Evolutionary conservation across 768 basidiomycete genomes (phyloP), one percentile per base, ranked within the genome.

Genomic region (Solioccasus polychromus): DNA sequence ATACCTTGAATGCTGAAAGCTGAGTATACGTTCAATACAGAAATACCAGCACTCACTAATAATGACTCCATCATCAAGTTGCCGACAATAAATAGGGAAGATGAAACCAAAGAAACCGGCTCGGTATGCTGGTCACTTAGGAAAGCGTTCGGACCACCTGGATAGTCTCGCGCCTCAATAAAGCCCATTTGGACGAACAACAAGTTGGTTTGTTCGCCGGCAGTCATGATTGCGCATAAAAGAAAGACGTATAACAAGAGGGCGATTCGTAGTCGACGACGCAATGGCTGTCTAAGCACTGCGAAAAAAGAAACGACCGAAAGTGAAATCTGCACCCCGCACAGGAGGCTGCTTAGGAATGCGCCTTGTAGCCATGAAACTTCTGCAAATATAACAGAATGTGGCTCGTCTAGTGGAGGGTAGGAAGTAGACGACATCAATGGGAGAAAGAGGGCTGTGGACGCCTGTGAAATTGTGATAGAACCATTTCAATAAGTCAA

Each of bases 51-150:
- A 51, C 52, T 59, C 35, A 58, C 56, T 46, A 58, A 17, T 19
- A 58, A 35, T 1, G 48, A 39, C 23, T 58, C 56, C 44, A 59
- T 58, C 56, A 58, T 51, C 56, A 57, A 58, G 18, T 48, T 55
- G 3, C 46, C 48, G 8, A 51, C 18, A 15, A 59, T n/a, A n/a
- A 55, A 59, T 23, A 58, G 17, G 20, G 12, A 18, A 8, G 42
- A 30, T n/a, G 52, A 45, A 17, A 20, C 46, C 12, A 51, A 6
- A 25, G 11, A 12, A 5, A 52, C 9, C n/a, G 56, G 42, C 6
- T 25, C 35, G 8, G 23, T 4, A 22, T 25, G 46, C 6, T 15
- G 35, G 0, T 8, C 0, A 8, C 42, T 44, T 26, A 58, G 39
- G 23, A 35, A 58, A 2, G 0, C 23, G 8, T 44, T 59, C 12